These are phyloP conservation scores for Nemania serpens DNA, from an alignment of 2,329 filamentous ascomycete genomes.

Conservation along the genomic window DNA sequence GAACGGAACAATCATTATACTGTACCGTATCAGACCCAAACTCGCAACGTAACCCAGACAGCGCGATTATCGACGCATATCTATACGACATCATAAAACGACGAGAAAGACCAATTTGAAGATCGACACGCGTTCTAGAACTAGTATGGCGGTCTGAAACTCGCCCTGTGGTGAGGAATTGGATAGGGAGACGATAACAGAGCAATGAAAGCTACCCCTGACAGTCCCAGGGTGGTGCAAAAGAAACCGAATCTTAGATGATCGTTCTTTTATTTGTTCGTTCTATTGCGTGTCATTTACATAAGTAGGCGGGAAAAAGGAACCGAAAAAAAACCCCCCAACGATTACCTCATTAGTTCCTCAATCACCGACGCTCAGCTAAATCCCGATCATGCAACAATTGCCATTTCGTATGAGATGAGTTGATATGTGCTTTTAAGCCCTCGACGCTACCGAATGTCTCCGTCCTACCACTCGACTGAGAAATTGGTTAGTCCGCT, in stretches of 20 bases:
- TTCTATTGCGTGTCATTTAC: constrained; percentile 2
- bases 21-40: not conserved
- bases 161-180: not conserved
- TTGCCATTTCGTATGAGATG: constrained; percentile 49
- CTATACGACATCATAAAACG: not conserved
- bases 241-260: not conserved
- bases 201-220: not conserved
- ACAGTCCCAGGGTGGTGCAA: not conserved
- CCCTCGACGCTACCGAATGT: constrained; percentile 41
- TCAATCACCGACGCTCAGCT: constrained; percentile 26
- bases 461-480: constrained; percentile 43
- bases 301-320: not conserved
- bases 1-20: not conserved
- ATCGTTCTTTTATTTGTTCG: not conserved
- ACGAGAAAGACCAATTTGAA: not conserved
- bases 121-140: not conserved
- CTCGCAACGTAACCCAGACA: not conserved
- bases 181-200: constrained; percentile 5
- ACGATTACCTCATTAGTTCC: constrained; percentile 12
- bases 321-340: not conserved
- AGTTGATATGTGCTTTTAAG: constrained; percentile 45
- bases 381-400: constrained; percentile 48
- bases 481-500: not conserved
- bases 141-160: not conserved
- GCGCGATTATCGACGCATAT: not conserved